Base-by-base conservation (phyloP, 352 stramenopile species). In the Blastocystis sp. region DNA sequence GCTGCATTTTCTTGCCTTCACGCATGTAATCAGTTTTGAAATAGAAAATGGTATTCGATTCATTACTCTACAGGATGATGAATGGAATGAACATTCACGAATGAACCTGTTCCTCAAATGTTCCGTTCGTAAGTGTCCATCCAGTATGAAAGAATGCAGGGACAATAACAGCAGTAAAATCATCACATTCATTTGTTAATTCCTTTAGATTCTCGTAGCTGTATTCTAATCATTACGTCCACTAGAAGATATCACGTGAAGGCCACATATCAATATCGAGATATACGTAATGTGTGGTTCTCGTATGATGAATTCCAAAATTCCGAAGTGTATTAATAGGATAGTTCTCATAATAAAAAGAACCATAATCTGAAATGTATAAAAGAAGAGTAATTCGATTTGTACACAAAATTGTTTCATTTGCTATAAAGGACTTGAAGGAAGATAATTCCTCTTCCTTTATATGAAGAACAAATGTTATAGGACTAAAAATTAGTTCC, bases 321-420 rank as follows among this genome's bases (percentile, higher is more conserved):
- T 89, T 89, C 2, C 78, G 60, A 19, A 89, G 66, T 27, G 69
- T 89, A 56, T 89, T 89, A 48, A 89, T 89, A 22, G 78, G 78
- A 33, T 89, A 89, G 44, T 76, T 79, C n/a, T 30, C 22, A 42
- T 84, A 48, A 44, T 66, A 84, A 57, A 84, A 84, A 27, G n/a
- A 69, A 35, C 27, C 53, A 1, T 7, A 13, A 19, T 4, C 11
- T 5, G 54, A 30, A 24, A 66, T 30, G 59, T 84, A 84, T 1
- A 17, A 11, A 30, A 84, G 13, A 19, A 84, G 30, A 13, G n/a
- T 30, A 40, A 84, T 44, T 30, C 73, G 73, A 30, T 53, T 33
- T 3, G 7, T 9, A 30, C 53, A 69, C 19, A 79, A 33, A 30
- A 59, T 24, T 7, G 19, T 15, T 17, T 56, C n/a, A 7, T 17